Base-by-base conservation (phyloP, 805 yeast species). In the Pichia membranifaciens region DNA sequence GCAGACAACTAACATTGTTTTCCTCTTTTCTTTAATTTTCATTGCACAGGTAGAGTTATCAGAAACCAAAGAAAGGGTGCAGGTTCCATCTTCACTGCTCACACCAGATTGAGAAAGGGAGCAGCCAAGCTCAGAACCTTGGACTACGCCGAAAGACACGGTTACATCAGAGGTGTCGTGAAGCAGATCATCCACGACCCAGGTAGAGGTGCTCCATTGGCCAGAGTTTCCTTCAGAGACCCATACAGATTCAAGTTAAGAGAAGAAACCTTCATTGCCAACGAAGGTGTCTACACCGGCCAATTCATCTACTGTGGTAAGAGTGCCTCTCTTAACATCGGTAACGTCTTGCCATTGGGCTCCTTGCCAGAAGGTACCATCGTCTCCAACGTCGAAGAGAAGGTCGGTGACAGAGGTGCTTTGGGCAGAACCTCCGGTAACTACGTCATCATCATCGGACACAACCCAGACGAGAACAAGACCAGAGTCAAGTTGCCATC, bases 41-140 rank as follows among this genome's bases (percentile, higher is more conserved):
- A 15, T 34, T 32, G n/a, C 21, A 49, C 43, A 47, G 96, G 96
- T 87, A 88, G 98, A 85, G 99, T 93, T 79, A 93, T 93, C 83
- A 95, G 99, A 82, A 93, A 93, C 85, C 99, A 93, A 85, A 90
- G 99, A 89, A 93, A 93, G 82, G 98, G 98, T 86, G 96, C 96
- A 77, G 98, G 99, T 73, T 91, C 98, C 70, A 89, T 93, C 83
- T 93, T 93, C 89, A 85, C 95, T 74, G 84, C 99, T 70, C 96
- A 91, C 95, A 91, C 98, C 83, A 91, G 98, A 80, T 87, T 93
- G 77, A 89, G 99, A 87, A 87, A 93, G 81, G 99, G 99, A 76
- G 98, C 99, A 74, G 99, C 99, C 73, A 91, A 91, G 87, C 84
- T 91, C 75, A 88, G 99, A 85, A 86, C 96, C 73, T 84, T 91